Percentiles rank a stretch among this genome's conserved stretches.
Evolutionary conservation across 2,329 filamentous ascomycete species (phyloP).

Genomic region (Stagonosporopsis cucurbitacearum): DNA sequence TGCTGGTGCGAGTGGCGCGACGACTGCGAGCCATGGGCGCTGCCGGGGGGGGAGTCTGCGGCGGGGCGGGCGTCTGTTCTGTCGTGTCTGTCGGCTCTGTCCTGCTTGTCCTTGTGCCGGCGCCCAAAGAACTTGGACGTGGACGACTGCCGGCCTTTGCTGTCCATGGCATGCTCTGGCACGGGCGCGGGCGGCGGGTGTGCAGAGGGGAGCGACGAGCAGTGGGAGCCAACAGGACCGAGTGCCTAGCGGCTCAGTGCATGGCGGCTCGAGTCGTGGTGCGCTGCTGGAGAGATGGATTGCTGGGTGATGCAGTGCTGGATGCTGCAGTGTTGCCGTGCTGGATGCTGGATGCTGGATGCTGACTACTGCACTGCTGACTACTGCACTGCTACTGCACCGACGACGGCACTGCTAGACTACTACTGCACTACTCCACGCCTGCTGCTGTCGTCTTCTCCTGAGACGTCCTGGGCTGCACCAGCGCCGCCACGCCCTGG

Average conservation of each 20-base stretch:
- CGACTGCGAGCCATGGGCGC: conserved; percentile 69
- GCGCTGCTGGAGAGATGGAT: too few relatives aligned
- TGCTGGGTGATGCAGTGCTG: too few relatives aligned
- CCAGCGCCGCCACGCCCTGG: conserved; percentile 6
- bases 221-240: too few relatives aligned
- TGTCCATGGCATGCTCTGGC: conserved; percentile 57
- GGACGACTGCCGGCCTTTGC: conserved; percentile 83
- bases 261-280: too few relatives aligned
- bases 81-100: too few relatives aligned
- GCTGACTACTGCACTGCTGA: too few relatives aligned
- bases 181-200: not conserved
- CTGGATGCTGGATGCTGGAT: too few relatives aligned
- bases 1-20: conserved; percentile 69
- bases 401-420: too few relatives aligned
- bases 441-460: conserved; percentile 10
- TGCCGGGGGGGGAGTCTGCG: conserved; percentile 67
- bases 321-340: too few relatives aligned
- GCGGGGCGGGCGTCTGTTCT: conserved; percentile 56
- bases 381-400: too few relatives aligned
- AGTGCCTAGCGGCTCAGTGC: too few relatives aligned
- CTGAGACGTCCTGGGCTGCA: conserved; percentile 8
- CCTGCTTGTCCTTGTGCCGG: conserved; percentile 78
- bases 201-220: too few relatives aligned
- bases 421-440: conserved; percentile 14
- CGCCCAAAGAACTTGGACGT: conserved; percentile 86